Base-by-base conservation (phyloP, 2,329 filamentous ascomycete species). In the Botrytis galanthina region DNA sequence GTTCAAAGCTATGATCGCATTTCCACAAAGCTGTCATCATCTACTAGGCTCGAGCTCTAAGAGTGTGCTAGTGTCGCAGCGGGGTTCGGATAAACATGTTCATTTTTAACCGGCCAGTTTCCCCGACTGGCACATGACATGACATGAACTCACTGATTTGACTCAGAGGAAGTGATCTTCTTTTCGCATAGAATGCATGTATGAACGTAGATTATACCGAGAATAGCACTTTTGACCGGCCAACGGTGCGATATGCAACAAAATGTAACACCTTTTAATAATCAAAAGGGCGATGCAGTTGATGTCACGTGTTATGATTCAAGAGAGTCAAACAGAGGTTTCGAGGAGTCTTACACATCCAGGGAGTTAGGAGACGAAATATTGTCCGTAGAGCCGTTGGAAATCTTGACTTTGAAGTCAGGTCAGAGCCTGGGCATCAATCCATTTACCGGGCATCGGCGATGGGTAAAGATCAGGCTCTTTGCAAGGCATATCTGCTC, bases 21-120 rank as follows among this genome's bases (percentile, higher is more conserved):
- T 61, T 64, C 26, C 46, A 51, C 48, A 72, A 74, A 74, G 59
- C 39, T 73, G 72, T 66, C 67, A 71, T 73, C 60, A 67, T 73
- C 44, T 51, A n/a, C 39, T n/a, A 16, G 48, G 46, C 42, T 26
- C 22, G 46, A 48, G 10, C 26, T 44, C 42, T 44, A 18, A 20
- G 18, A 18, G 16, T 42, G 20, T 39, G 22, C 48, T 42, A 22
- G 37, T 18, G 22, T 26, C 48, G 51, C 39, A 48, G 16, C 35
- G 22, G 51, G 51, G 51, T 18, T 39, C 48, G 70, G 62, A 59
- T 22, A 59, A 68, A 37, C 46, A 22, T n/a, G 6, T n/a, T 29
- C 37, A 39, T 22, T 26, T 57, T 32, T 42, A 0, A 16, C 39
- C 26, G 66, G 32, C 4, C 10, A 12, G 37, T 46, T 61, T 57